Percentiles rank a stretch among this genome's conserved stretches.
Evolutionary conservation across 1,284 basidiomycete genomes (phyloP).

Genomic region (Fomitiporia mediterranea): DNA sequence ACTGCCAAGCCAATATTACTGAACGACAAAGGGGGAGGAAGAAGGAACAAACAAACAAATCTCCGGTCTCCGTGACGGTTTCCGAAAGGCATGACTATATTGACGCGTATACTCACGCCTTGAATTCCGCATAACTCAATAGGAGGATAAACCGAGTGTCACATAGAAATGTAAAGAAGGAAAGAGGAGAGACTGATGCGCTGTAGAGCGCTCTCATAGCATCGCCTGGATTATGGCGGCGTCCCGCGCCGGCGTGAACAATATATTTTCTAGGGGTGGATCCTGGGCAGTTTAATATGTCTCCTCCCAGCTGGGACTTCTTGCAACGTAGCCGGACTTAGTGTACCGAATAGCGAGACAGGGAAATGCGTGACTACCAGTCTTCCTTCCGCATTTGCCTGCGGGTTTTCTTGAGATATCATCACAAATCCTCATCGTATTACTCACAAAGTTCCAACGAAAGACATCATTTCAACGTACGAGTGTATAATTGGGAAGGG

Average conservation of each 20-base stretch:
- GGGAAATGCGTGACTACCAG: neutral
- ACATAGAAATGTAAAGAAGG: neutral
- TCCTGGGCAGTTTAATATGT: neutral
- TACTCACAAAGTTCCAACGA: neutral
- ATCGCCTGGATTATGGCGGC: neutral
- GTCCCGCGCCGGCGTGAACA: neutral
- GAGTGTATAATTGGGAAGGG: neutral
- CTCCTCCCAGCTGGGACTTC: conserved; percentile 3
- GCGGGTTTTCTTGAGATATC: neutral
- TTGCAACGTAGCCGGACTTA: neutral
- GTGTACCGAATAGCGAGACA: neutral
- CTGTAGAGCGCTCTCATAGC: neutral
- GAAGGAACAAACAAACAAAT: neutral
- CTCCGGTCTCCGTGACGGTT: neutral
- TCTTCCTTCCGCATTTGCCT: conserved; percentile 1
- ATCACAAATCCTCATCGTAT: neutral
- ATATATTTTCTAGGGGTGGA: neutral
- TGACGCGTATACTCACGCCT: neutral
- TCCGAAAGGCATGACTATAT: neutral
- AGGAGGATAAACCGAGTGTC: neutral
- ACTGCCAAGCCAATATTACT: neutral
- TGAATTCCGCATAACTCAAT: neutral
- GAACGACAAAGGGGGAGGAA: neutral
- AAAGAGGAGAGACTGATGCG: neutral
- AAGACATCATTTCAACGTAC: neutral